Base-by-base conservation (phyloP, 177 flowering plant species). In the Vitis hybrid region DNA sequence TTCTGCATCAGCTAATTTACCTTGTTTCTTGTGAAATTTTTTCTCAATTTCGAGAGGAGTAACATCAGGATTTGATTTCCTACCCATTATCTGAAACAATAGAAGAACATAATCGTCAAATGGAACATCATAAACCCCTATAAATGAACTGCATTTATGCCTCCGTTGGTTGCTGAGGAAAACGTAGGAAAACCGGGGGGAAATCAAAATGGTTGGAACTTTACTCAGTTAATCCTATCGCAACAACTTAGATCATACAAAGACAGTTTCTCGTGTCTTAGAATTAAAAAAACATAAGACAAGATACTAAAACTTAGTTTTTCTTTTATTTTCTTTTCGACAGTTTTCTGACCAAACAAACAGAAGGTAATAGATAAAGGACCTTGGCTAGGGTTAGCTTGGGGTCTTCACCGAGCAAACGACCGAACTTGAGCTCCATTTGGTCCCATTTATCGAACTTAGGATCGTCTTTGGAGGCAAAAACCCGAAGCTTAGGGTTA, bases 361-460 rank as follows among this genome's bases (percentile, higher is more conserved):
- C 18, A 26, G 19, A 8, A 10, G 39, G 61, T 61, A 55, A 14
- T 62, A 10, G 31, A 66, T 67, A 63, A 50, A 20, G 70, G 19
- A 93, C 99, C 98, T 95, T 95, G 14, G 98, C 96, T 1, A 91
- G 74, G 62, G 99, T 91, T 22, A 95, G 83, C 70, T 93, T 90
- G 50, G 99, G 99, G 83, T 95, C 96, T 83, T 95, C 99, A 14
- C 98, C 99, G 51, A 93, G 57, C 78, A 90, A 26, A 16, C 80
- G 77, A 16, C 97, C 99, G 66, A 90, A 93, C 76, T 95, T 86
- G 82, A 95, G 90, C 85, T 91, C 98, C 97, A 93, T 91, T 66
- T 72, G 79, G 72, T 95, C 99, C 88, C 85, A 79, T 13, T 80
- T 65, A 75, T 89, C 86, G 53, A 95, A 74, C 59, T 83, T 73